Conservation (phyloP, 2,329 filamentous ascomycete species). For the Fusarium sp. region DNA sequence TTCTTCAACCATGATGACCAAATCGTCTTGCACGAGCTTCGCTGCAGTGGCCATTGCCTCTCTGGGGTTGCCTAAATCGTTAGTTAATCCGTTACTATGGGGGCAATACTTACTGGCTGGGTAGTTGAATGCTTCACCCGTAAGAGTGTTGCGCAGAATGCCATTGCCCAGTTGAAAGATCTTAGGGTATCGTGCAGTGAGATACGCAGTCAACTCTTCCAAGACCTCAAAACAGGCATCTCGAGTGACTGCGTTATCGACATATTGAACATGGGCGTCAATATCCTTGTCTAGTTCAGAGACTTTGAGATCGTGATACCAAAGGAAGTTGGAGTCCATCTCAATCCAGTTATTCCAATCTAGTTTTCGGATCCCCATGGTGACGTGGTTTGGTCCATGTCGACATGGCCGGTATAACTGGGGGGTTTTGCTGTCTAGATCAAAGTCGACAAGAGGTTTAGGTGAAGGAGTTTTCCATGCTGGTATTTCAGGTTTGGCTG, state of each 20-base stretch:
- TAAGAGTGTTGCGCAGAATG: conserved; percentile 15
- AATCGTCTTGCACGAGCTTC: conserved; percentile 37
- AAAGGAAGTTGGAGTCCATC: conserved; percentile 38
- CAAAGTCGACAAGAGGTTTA: conserved; percentile 1
- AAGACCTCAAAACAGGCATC: conserved; percentile 39
- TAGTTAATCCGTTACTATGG: fast-evolving
- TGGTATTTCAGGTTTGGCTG: background rate
- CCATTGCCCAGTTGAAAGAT: conserved; percentile 18
- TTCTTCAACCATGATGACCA: conserved; percentile 36
- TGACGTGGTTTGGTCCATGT: conserved; percentile 36
- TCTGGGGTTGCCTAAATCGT: conserved; percentile 21
- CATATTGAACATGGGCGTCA: conserved; percentile 32
- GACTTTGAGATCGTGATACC: conserved; percentile 35
- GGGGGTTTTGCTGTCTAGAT: conserved; percentile 24
- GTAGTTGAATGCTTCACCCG: conserved; percentile 19
- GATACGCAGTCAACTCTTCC: conserved; percentile 22
- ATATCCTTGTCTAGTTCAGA: conserved; percentile 34
- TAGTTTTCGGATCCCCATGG: conserved; percentile 38
- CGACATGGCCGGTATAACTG: conserved; percentile 35
- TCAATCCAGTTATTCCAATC: conserved; percentile 42
- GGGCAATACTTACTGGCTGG: conserved; percentile 6
- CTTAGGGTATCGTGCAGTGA: conserved; percentile 33
- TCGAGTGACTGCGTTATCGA: conserved; percentile 26
- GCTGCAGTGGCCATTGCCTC: conserved; percentile 35
- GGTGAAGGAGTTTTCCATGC: conserved; percentile 27